phyloP scores from a whole-genome alignment of 2,329 filamentous ascomycete species.

The Bipolaris sorokiniana region DNA sequence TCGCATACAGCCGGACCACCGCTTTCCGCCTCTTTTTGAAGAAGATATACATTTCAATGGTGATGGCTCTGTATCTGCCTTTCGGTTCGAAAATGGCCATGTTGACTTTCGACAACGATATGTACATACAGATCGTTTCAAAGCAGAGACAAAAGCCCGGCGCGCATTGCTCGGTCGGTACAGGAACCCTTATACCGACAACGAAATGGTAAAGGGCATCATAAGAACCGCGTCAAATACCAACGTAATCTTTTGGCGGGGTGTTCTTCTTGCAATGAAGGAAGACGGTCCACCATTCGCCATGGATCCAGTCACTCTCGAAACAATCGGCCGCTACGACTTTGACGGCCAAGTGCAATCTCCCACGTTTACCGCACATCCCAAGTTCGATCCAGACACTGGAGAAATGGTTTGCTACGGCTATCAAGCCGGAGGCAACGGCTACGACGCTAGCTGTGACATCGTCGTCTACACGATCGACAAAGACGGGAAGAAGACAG shows the following conservation, averaged over 20 bases:
- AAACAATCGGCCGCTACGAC: slow-evolving; percentile 50
- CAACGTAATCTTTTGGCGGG: slow-evolving; percentile 65
- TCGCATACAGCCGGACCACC: slow-evolving; percentile 54
- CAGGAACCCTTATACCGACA: slow-evolving; percentile 64
- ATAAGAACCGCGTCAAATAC: slow-evolving; percentile 65
- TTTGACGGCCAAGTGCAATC: slow-evolving; percentile 49
- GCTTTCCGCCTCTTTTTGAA: slow-evolving; percentile 62
- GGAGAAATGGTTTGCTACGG: slow-evolving; percentile 53
- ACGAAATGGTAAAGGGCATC: slow-evolving; percentile 61
- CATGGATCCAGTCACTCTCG: slow-evolving; percentile 50
- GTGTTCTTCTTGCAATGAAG: slow-evolving; percentile 62
- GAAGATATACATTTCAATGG: slow-evolving; percentile 60
- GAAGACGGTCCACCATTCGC: slow-evolving; percentile 52
- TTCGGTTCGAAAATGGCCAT: slow-evolving; percentile 51
- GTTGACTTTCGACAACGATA: slow-evolving; percentile 53
- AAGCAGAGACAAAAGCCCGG: slow-evolving; percentile 48
- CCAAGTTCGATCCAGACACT: slow-evolving; percentile 53
- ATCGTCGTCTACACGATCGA: slow-evolving; percentile 52
- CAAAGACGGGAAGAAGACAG: slow-evolving; percentile 45
- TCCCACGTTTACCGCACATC: slow-evolving; percentile 54
- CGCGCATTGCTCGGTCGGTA: slow-evolving; percentile 61
- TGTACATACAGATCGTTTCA: slow-evolving; percentile 53
- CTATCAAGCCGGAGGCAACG: slow-evolving; percentile 51
- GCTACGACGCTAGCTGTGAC: slow-evolving; percentile 44
- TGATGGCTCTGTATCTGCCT: slow-evolving; percentile 53